phyloP scores from a whole-genome alignment of 352 stramenopile species.

The Phytophthora pluvialis region DNA sequence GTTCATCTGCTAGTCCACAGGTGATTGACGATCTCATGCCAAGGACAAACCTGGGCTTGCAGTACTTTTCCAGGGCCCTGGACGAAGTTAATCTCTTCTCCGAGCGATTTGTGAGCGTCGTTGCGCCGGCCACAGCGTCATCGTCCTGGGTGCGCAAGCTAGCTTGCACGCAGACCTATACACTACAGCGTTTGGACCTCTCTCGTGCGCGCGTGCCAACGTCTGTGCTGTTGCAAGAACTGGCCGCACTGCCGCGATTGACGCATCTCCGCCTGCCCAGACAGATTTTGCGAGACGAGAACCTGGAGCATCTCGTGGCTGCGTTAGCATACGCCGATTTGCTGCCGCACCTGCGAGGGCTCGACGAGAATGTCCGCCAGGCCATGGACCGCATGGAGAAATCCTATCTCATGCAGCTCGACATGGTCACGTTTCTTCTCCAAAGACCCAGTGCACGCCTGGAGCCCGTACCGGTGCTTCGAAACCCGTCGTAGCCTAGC shows the following conservation, averaged over 20 bases:
- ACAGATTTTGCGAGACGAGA: conserved; percentile 72
- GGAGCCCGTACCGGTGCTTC: conserved; percentile 6
- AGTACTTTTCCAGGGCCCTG: conserved; percentile 58
- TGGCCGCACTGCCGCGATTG: conserved; percentile 57
- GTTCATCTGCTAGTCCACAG: conserved; percentile 5
- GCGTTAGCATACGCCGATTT: conserved; percentile 61
- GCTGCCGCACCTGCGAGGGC: conserved; percentile 54
- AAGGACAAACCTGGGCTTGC: conserved; percentile 45
- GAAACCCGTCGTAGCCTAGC: background rate
- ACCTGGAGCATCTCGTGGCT: conserved; percentile 77
- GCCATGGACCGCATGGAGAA: conserved; percentile 80
- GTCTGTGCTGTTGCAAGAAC: conserved; percentile 68
- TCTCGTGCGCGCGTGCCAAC: conserved; percentile 58
- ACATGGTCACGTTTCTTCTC: conserved; percentile 71
- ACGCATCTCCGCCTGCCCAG: conserved; percentile 67
- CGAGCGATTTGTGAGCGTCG: conserved; percentile 74
- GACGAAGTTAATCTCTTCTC: conserved; percentile 49
- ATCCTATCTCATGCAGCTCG: conserved; percentile 71
- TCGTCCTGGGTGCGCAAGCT: conserved; percentile 75
- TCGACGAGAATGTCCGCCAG: conserved; percentile 61
- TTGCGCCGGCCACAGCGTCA: conserved; percentile 51
- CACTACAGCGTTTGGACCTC: conserved; percentile 71
- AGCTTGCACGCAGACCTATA: conserved; percentile 53
- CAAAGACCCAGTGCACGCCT: conserved; percentile 28
- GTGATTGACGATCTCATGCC: conserved; percentile 46